Evolutionary conservation across 2,329 filamentous ascomycete species (phyloP), one percentile per base, ranked within the genome.

Genomic region (Phyllosticta capitalensis): DNA sequence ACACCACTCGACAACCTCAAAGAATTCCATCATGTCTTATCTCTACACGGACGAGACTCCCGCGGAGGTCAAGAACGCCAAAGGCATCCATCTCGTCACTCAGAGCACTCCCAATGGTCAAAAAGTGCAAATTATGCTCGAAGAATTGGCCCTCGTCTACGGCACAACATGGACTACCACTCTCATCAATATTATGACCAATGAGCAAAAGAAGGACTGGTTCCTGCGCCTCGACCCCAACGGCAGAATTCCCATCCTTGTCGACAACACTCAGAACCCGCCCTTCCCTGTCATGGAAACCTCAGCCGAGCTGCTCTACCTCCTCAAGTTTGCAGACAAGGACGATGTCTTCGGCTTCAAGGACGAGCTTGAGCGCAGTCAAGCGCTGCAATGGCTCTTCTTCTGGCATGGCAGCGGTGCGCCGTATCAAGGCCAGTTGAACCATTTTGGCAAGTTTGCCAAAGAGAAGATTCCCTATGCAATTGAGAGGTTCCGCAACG

Each of bases 181-280:
- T 4, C 54, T 54, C 19, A 60, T 51, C 64, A 71, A 81, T 66
- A 79, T 81, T 64, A 69, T 67, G 55, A 81, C 77, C 61, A 81
- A 81, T 63, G 79, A 78, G 63, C 79, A 82, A 65, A 82, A 82
- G 72, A 78, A 81, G 60, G 79, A 82, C 54, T 82, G 77, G 78
- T 80, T 79, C 64, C 70, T 80, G 4, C 68, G 72, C 12, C 68
- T 81, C 10, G 74, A 80, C 58, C 63, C 48, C 58, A 62, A 58
- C 55, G 51, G 50, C 14, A 50, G 53, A 20, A 58, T 57, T 17
- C 62, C 62, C 1, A 28, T 51, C 38, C 24, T 61, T 17, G 26
- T 57, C 50, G 30, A 55, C 52, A 52, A 54, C n/a, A 61, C 61
- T 1, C 60, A 59, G 49, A 26, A 54, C 49, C 45, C 59, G 48